Evolutionary conservation across 768 basidiomycete genomes (phyloP).

Genomic region (Boletus reticuloceps): DNA sequence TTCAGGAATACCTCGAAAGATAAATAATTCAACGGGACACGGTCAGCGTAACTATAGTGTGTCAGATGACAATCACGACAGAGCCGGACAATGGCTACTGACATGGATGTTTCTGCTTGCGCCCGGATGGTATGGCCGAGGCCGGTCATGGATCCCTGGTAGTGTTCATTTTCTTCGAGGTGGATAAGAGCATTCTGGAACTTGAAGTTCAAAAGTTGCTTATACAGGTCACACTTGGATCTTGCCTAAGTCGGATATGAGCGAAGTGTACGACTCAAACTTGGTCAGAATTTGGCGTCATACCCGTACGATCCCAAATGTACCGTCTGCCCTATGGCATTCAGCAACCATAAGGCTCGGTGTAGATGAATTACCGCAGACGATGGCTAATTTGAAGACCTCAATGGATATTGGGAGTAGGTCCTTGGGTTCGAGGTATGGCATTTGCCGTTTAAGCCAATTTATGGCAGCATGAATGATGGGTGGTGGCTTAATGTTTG

Average conservation of each 20-base stretch:
- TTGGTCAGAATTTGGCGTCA: conserved; percentile 20
- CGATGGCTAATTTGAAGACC: conserved; percentile 75
- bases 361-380: conserved; percentile 84
- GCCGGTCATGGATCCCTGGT: conserved; percentile 60
- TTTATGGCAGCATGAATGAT: conserved; percentile 40
- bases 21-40: conserved; percentile 32
- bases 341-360: conserved; percentile 79
- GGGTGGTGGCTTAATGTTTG: conserved; percentile 28
- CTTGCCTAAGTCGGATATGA: conserved; percentile 52
- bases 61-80: conserved; percentile 7
- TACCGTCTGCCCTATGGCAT: conserved; percentile 75
- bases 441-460: conserved; percentile 62
- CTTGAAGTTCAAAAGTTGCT: conserved; percentile 69
- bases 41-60: conserved; percentile 23
- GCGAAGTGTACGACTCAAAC: background rate
- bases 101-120: conserved; percentile 48
- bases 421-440: conserved; percentile 75
- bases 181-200: conserved; percentile 65
- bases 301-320: conserved; percentile 76
- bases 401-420: conserved; percentile 84
- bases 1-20: conserved; percentile 43
- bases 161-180: conserved; percentile 74
- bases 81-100: background rate
- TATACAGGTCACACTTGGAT: conserved; percentile 81
- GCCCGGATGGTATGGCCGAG: conserved; percentile 64